phyloP scores from a whole-genome alignment of 441 rosid genomes.

The Gossypium laxum region DNA sequence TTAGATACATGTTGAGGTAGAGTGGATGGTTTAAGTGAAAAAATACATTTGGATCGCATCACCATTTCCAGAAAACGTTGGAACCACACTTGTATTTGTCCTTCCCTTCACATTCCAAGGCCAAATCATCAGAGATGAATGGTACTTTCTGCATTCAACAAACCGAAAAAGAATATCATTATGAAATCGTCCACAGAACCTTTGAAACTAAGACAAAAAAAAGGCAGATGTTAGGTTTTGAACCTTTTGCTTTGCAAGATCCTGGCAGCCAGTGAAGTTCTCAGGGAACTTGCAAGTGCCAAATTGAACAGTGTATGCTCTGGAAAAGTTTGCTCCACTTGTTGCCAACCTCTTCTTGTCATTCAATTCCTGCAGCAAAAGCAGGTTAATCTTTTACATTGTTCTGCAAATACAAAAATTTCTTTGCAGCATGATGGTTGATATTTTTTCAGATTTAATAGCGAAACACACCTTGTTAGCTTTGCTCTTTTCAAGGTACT shows the following conservation, averaged over 20 bases:
- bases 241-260: slow-evolving; percentile 96
- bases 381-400: neutral
- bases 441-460: neutral
- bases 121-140: slow-evolving; percentile 65
- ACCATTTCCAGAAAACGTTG: slow-evolving; percentile 98
- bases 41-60: slow-evolving; percentile 20
- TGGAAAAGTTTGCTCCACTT: slow-evolving; percentile 86
- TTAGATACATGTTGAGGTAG: slow-evolving; percentile 25
- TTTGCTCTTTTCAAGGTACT: slow-evolving; percentile 87
- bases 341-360: slow-evolving; percentile 93
- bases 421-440: neutral
- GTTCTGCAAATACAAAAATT: neutral
- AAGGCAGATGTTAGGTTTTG: too few relatives aligned
- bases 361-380: slow-evolving; percentile 54
- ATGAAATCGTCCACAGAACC: neutral
- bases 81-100: slow-evolving; percentile 94
- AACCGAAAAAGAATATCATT: neutral
- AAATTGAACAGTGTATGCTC: slow-evolving; percentile 83
- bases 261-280: slow-evolving; percentile 97
- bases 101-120: slow-evolving; percentile 76
- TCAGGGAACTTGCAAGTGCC: slow-evolving; percentile 94
- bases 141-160: slow-evolving; percentile 67
- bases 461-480: slow-evolving; percentile 60
- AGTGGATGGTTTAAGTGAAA: neutral
- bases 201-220: neutral